Base-by-base conservation (phyloP, 2,329 filamentous ascomycete genomes). In the Paecilomyces fulvus region DNA sequence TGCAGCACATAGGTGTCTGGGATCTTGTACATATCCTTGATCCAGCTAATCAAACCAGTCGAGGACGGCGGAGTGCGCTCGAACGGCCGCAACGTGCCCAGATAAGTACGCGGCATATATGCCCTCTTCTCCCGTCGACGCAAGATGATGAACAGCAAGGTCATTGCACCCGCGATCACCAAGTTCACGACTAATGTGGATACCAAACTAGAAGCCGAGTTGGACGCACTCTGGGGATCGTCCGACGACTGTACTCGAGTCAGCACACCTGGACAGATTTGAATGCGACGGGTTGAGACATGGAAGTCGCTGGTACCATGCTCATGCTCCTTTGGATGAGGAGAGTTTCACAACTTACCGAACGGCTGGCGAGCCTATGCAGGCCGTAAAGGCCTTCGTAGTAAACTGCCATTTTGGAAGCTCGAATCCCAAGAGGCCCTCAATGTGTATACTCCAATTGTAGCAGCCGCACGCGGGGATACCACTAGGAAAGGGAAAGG, bases 1-100 rank as follows among this genome's bases (percentile, higher is more conserved):
- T 94, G 89, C 21, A 97, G 83, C 25, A 92, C 84, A 67, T 89
- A 90, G 46, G 85, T 85, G 69, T 97, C 92, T 3, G 81, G 78
- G 20, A 85, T 71, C 63, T 80, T 81, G 75, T 83, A 87, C 73
- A 90, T 88, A 11, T 80, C 76, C 9, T 74, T 73, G 57, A 90
- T 72, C 88, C 88, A 91, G 63, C 87, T 83, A 64, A 88, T 75
- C 50, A 84, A 69, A 55, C 87, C 86, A 25, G 69, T 77, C 2
- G 86, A 83, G 0, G 87, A 76, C 1, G 76, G 67, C 21, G 83
- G 83, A 11, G 81, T 82, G 31, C 85, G 82, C 59, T 84, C 77
- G 64, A 72, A 67, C 37, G 79, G 71, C 12, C 78, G 76, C 59
- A 86, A 66, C 14, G 77, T 73, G 2, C 79, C 78, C 43, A 83